Evolutionary conservation across 148 eudicot genomes (phyloP), one percentile per base, ranked within the genome.

Genomic region (Spergularia bocconei): DNA sequence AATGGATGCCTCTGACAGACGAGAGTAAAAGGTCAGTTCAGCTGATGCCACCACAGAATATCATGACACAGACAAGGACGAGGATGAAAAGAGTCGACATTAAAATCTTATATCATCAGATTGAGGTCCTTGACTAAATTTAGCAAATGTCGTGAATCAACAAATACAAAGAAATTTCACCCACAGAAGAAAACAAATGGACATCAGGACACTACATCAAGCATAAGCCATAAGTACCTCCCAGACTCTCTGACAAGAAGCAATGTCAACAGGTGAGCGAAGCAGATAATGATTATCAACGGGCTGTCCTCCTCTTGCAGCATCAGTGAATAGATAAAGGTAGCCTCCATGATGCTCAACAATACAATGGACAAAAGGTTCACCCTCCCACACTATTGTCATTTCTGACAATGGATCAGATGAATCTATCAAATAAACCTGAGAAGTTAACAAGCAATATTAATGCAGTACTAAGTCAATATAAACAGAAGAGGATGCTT

Each of bases 261-360:
- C 77, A 73, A 77, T 75, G 52, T 79, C 75, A 58, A 91, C 84
- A 66, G 97, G 86, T 79, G 91, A 77, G 57, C 87, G 82, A 41
- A 91, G 87, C 54, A 94, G 89, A 80, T 94, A 90, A 80, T 90
- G 97, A 74, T 77, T 79, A 85, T 91, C 93, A 79, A 83, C 84
- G 78, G 87, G 85, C 29, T 88, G 86, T 15, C 93, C 96, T 29
- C 81, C 85, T 77, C 75, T 85, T 33, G 90, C 64, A 64, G 93
- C 92, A 82, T 94, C 85, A 12, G 98, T 90, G 72, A 94, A 91
- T 50, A 91, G 81, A 80, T 88, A 94, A 63, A 94, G 89, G 80
- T 84, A 82, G 44, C 96, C 97, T 76, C 71, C 89, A 79, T 94
- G 97, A 83, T 94, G 98, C 88, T 94, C 98, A 64, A 91, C 84